Base-by-base conservation (phyloP, 306 rosid species). In the Cicer bijugum region DNA sequence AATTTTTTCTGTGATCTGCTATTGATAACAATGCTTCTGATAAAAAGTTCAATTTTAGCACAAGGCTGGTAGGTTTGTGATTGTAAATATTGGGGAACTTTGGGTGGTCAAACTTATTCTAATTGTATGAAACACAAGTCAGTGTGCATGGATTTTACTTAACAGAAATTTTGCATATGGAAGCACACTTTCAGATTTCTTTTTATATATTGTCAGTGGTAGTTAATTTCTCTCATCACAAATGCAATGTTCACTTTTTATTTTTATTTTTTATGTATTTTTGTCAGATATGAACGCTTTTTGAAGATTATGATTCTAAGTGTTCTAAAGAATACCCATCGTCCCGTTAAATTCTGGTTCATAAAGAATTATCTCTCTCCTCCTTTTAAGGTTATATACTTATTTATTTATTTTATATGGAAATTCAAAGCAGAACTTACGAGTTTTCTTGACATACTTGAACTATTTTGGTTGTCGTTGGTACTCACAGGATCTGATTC, bases 261-360 rank as follows among this genome's bases (percentile, higher is more conserved):
- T 17, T 17, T 64, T 66, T 80, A 0, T 19, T 48, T 38, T 69
- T 81, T 63, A 81, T 63, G 50, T 46, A 44, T 63, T 68, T 71
- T 78, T 86, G 64, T 81, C 92, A 95, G 99, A 58, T 95, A 95
- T 71, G 99, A 95, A 64, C 96, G 99, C 2, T 95, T 95, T 86
- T 76, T 86, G 81, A 95, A 91, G 89, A 95, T 95, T 78, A 95
- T 95, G 99, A 95, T 95, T 78, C 84, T 95, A 52, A 91, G 93
- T 72, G 99, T 95, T 79, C 83, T 95, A 39, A 95, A 91, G 91
- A 95, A 91, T 84, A 90, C 97, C 53, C 81, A 12, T 12, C 99
- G 97, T 72, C 99, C 99, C 0, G 97, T 95, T 65, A 91, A 95
- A 84, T 95, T 95, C 88, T 95, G 99, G 99, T 95, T 95, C 84